Evolutionary conservation across 1,284 basidiomycete species (phyloP).

Genomic region (Singerocomus inundabilis): DNA sequence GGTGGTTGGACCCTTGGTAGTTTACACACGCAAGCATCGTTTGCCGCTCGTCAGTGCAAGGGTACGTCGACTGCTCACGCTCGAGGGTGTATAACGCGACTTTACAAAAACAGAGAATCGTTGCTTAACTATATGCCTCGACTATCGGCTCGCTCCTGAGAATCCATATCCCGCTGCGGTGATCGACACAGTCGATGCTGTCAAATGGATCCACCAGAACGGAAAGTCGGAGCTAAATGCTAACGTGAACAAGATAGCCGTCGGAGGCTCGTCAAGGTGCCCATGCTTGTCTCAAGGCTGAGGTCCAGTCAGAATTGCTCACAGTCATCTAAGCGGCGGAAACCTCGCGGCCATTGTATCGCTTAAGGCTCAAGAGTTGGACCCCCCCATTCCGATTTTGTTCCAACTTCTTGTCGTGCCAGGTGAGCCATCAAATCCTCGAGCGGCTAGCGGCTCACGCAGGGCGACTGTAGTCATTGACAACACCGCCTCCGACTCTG

Average conservation of each 20-base stretch:
- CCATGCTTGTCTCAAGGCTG: slow-evolving; percentile 4
- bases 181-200: slow-evolving; percentile 66
- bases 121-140: slow-evolving; percentile 59
- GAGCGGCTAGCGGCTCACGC: not conserved
- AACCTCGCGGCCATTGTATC: slow-evolving; percentile 69
- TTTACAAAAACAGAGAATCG: slow-evolving; percentile 24
- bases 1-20: slow-evolving; percentile 72
- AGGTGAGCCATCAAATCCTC: slow-evolving; percentile 11
- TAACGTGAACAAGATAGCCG: slow-evolving; percentile 45
- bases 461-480: slow-evolving; percentile 46
- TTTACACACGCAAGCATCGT: slow-evolving; percentile 56
- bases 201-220: slow-evolving; percentile 59
- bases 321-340: slow-evolving; percentile 50
- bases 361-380: slow-evolving; percentile 54
- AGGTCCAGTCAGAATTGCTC: too few relatives aligned
- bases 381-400: slow-evolving; percentile 52
- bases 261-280: slow-evolving; percentile 71
- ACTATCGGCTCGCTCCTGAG: slow-evolving; percentile 77
- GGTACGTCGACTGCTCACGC: too few relatives aligned
- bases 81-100: too few relatives aligned
- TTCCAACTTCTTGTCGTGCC: slow-evolving; percentile 71
- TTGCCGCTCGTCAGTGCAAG: slow-evolving; percentile 34
- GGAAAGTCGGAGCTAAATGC: slow-evolving; percentile 40
- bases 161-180: slow-evolving; percentile 71
- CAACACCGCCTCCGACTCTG: slow-evolving; percentile 50